Conservation (phyloP, 2,329 filamentous ascomycete genomes). For the Aspergillus sp. region DNA sequence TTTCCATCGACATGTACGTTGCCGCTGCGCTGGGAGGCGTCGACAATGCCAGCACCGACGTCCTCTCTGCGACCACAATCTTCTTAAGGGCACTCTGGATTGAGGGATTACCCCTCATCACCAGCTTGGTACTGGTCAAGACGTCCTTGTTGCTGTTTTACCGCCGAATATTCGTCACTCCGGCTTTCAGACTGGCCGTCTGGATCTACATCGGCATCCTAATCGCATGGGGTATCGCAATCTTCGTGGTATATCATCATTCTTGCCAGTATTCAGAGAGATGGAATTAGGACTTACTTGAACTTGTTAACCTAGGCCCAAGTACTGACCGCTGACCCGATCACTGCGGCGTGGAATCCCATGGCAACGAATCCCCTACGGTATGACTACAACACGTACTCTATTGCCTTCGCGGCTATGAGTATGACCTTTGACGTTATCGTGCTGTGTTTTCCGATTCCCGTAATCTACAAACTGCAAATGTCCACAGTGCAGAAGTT, state of each 20-base stretch:
- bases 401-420: not conserved
- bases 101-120: constrained; percentile 1
- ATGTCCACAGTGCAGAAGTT: constrained; percentile 1
- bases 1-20: not conserved
- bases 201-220: not conserved
- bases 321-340: not conserved
- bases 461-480: not conserved
- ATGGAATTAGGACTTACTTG: not conserved
- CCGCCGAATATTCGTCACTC: not conserved
- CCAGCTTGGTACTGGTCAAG: constrained; percentile 1
- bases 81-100: constrained; percentile 2
- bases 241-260: not conserved
- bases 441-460: constrained; percentile 4
- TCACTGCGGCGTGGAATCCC: not conserved
- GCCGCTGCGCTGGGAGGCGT: not conserved
- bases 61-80: not conserved
- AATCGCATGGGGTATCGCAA: not conserved
- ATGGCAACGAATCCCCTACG: not conserved
- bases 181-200: not conserved
- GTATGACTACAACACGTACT: not conserved
- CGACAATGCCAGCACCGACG: not conserved
- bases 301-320: not conserved
- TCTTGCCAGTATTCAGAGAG: not conserved
- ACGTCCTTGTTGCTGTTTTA: constrained; percentile 1
- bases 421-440: constrained; percentile 3